These are phyloP conservation scores for Pythium sukuiense DNA, from an alignment of 352 stramenopile species.

Conservation along the genomic window DNA sequence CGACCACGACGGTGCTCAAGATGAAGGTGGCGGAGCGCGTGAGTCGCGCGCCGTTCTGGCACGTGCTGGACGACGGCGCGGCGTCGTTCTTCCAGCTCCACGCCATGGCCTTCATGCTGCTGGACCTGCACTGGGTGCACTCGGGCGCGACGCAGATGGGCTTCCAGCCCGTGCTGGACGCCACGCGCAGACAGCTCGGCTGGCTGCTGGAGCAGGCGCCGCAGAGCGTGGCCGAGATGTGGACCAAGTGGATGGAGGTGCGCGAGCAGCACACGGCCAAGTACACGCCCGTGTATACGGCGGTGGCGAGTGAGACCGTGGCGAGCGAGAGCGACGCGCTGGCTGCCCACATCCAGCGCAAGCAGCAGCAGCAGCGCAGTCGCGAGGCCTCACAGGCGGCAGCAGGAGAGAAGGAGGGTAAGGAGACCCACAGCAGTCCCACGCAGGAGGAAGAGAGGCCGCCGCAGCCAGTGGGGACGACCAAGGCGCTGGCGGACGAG, in stretches of 20 bases:
- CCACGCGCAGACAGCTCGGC: constrained; percentile 74
- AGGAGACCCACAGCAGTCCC: too few relatives aligned
- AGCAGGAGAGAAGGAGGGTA: too few relatives aligned
- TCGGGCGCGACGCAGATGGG: constrained; percentile 83
- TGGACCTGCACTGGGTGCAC: constrained; percentile 81
- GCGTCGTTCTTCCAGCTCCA: constrained; percentile 75
- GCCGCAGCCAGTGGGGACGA: too few relatives aligned
- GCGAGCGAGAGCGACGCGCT: constrained; percentile 26
- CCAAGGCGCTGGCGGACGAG: constrained; percentile 1
- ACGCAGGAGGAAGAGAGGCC: background rate
- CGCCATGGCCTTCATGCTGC: constrained; percentile 84
- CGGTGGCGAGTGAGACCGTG: constrained; percentile 12
- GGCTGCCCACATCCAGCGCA: constrained; percentile 25
- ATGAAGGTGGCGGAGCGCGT: constrained; percentile 78
- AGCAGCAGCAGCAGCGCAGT: constrained; percentile 13
- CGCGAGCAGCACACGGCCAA: constrained; percentile 69
- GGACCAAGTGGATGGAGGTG: constrained; percentile 82
- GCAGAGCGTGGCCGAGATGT: constrained; percentile 77
- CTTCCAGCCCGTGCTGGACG: constrained; percentile 78
- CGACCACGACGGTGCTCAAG: constrained; percentile 58
- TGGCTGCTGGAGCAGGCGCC: constrained; percentile 81
- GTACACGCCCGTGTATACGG: constrained; percentile 36
- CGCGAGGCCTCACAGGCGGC: background rate
- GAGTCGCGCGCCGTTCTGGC: constrained; percentile 79
- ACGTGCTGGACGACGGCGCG: constrained; percentile 63